Conservation (phyloP, 768 basidiomycete genomes). For the Mrakia blollopis region DNA sequence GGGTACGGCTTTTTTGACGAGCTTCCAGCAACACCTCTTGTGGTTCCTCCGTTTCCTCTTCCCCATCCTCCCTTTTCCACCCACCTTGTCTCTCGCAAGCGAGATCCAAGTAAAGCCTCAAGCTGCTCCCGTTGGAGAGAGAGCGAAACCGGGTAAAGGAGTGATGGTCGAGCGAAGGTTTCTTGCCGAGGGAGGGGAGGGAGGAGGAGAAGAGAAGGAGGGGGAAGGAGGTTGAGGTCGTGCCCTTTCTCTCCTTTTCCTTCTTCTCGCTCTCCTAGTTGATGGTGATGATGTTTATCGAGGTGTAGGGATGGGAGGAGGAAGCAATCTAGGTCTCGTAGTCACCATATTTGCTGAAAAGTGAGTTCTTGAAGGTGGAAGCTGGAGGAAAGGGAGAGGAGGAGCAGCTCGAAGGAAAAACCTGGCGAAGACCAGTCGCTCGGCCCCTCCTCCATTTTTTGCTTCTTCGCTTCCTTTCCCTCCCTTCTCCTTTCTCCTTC, state of each 20-base stretch:
- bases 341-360: constrained; percentile 11
- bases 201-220: not conserved
- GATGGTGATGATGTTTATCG: too few species aligned
- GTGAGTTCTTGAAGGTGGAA: constrained; percentile 7
- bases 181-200: too few species aligned
- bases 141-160: not conserved
- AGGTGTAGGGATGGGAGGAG: too few species aligned
- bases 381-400: not conserved
- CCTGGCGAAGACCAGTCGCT: not conserved
- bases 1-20: not conserved
- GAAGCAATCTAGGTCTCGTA: not conserved
- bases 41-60: not conserved
- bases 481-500: not conserved
- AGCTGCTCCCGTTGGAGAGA: not conserved
- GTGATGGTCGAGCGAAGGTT: not conserved
- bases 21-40: constrained; percentile 4
- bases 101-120: not conserved
- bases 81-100: not conserved
- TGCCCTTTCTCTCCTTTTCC: not conserved
- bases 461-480: not conserved
- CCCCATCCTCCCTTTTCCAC: not conserved
- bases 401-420: not conserved
- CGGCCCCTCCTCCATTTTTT: not conserved
- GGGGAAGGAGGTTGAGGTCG: not conserved
- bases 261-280: not conserved